A percentile compares a stretch with the other conserved stretches of the same genome.
phyloP scores from a whole-genome alignment of 2,329 filamentous ascomycete genomes.

The Calonectria hawksworthii region DNA sequence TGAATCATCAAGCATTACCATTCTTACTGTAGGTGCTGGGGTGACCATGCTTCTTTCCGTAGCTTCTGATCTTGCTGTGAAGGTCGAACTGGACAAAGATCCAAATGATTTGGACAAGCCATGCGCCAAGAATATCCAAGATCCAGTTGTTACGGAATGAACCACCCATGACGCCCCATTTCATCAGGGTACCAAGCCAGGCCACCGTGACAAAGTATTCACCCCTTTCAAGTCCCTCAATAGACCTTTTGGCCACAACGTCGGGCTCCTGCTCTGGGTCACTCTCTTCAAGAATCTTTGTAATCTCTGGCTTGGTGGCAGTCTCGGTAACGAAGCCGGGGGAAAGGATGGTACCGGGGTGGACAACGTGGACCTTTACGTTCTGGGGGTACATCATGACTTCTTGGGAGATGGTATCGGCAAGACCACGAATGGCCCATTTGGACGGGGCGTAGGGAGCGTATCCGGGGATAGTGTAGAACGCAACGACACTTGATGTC shows the following conservation, averaged over 20 bases:
- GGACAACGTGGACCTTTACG: conserved; percentile 85
- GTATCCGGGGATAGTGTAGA: conserved; percentile 87
- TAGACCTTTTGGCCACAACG: conserved; percentile 78
- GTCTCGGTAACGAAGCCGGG: conserved; percentile 85
- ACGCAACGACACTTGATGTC: conserved; percentile 82
- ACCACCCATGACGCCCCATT: conserved; percentile 70
- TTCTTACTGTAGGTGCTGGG: conserved; percentile 62
- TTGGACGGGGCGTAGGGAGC: conserved; percentile 87
- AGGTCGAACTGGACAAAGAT: conserved; percentile 70
- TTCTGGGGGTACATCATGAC: conserved; percentile 87
- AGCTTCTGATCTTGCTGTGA: conserved; percentile 70
- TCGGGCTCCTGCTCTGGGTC: conserved; percentile 86
- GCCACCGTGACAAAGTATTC: conserved; percentile 85
- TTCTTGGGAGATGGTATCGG: conserved; percentile 88
- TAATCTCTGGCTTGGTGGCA: conserved; percentile 83
- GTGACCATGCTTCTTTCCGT: conserved; percentile 70
- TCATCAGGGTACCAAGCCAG: conserved; percentile 80
- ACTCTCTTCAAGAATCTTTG: conserved; percentile 82
- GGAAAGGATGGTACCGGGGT: conserved; percentile 85
- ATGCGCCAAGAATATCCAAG: conserved; percentile 69
- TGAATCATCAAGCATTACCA: conserved; percentile 6
- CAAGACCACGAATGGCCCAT: conserved; percentile 84
- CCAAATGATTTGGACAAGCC: conserved; percentile 68
- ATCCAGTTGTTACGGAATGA: conserved; percentile 71
- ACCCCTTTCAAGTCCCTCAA: conserved; percentile 83